These are phyloP conservation scores for Russula sp. DNA, from an alignment of 768 basidiomycete species.

Conservation along the genomic window DNA sequence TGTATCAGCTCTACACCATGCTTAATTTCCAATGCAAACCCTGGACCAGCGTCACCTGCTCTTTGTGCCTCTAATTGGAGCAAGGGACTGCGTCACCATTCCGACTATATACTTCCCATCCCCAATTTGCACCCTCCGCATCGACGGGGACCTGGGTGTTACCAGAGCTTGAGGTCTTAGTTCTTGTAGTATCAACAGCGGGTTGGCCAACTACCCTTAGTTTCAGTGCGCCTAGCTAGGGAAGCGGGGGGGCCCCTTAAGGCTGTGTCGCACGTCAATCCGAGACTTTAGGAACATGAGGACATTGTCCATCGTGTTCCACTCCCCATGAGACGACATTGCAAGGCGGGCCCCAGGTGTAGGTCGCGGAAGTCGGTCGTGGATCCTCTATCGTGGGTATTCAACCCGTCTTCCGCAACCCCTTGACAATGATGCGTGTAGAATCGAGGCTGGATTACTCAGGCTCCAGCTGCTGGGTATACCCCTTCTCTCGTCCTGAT, in stretches of 20 bases:
- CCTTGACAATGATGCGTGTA: too few species aligned
- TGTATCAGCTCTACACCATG: background rate
- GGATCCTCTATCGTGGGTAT: background rate
- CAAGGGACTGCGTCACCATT: background rate
- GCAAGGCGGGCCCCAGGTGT: background rate
- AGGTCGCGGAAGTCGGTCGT: background rate
- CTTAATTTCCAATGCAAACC: background rate
- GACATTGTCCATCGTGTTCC: background rate
- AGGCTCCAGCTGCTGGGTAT: too few species aligned
- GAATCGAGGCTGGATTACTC: too few species aligned
- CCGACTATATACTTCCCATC: background rate
- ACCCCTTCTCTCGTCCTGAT: background rate
- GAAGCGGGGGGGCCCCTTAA: background rate
- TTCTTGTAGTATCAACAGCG: background rate
- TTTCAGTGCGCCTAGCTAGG: background rate
- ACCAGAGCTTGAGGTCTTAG: background rate
- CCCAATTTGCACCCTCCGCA: background rate
- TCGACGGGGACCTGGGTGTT: background rate
- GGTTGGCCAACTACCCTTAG: background rate
- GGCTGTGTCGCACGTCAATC: constrained; percentile 7
- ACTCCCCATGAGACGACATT: background rate
- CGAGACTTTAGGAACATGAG: background rate
- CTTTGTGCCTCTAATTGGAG: constrained; percentile 1
- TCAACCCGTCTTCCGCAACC: background rate
- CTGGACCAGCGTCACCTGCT: background rate